phyloP scores from a whole-genome alignment of 1,284 basidiomycete species.

The Neolentinus lepideus region DNA sequence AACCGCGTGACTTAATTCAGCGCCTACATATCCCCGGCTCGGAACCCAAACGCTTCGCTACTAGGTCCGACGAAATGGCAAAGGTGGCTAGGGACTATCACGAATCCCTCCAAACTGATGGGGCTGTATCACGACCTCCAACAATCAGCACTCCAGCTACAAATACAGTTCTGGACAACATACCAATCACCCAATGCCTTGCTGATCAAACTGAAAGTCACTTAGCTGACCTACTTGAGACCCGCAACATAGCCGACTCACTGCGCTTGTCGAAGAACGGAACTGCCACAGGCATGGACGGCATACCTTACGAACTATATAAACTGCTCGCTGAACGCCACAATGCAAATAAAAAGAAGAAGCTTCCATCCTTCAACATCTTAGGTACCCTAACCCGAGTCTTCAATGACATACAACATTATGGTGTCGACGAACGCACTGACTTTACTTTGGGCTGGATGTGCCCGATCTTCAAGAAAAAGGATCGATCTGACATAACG shows the following conservation, averaged over 20 bases:
- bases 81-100: conserved; percentile 12
- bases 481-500: conserved; percentile 14
- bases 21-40: background rate
- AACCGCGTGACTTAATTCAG: background rate
- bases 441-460: conserved; percentile 24
- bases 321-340: background rate
- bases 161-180: background rate
- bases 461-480: conserved; percentile 27
- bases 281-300: conserved; percentile 8
- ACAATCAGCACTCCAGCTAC: background rate
- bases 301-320: conserved; percentile 10
- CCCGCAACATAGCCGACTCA: background rate
- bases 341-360: background rate
- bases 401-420: conserved; percentile 11
- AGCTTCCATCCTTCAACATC: conserved; percentile 6
- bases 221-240: too few species aligned
- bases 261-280: conserved; percentile 2
- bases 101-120: conserved; percentile 9
- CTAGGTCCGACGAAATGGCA: background rate
- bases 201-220: background rate
- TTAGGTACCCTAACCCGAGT: conserved; percentile 6
- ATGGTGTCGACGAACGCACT: conserved; percentile 7
- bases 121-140: background rate
- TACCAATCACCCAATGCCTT: background rate
- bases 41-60: background rate